These are phyloP conservation scores for Podospora comata DNA, from an alignment of 495 filamentous ascomycete species.

Conservation along the genomic window DNA sequence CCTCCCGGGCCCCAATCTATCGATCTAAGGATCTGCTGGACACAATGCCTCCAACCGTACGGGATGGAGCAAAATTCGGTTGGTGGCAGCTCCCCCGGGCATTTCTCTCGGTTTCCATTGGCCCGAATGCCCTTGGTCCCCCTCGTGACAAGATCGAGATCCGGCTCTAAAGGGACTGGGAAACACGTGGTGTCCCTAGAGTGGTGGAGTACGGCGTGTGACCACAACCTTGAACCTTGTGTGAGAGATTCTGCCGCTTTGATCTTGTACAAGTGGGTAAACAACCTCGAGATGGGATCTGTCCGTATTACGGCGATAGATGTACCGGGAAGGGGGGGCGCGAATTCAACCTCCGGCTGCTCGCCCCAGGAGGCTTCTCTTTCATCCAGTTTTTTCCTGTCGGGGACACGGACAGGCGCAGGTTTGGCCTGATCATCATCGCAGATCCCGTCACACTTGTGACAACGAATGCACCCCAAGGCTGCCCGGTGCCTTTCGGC, in stretches of 20 bases:
- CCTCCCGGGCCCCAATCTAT: neutral
- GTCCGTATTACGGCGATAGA: neutral
- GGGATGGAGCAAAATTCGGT: neutral
- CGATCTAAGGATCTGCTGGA: neutral
- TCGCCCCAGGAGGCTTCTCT: neutral
- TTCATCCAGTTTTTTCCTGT: neutral
- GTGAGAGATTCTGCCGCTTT: slow-evolving; percentile 7
- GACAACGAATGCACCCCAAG: slow-evolving; percentile 8
- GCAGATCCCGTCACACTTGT: slow-evolving; percentile 14
- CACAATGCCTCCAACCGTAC: neutral
- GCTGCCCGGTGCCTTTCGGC: slow-evolving; percentile 20
- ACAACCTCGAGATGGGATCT: slow-evolving; percentile 8
- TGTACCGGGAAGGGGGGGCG: neutral
- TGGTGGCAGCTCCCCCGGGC: neutral
- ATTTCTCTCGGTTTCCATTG: neutral
- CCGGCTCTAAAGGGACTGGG: neutral
- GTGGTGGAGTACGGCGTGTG: neutral
- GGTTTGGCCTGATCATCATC: slow-evolving; percentile 4
- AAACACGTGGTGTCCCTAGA: slow-evolving; percentile 14
- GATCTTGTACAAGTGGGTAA: slow-evolving; percentile 7
- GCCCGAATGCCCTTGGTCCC: neutral
- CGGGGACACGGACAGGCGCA: neutral
- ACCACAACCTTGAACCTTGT: neutral
- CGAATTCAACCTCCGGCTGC: neutral
- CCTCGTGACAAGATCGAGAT: slow-evolving; percentile 9